Evolutionary conservation across 176 grass and related monocot genomes (phyloP), one percentile per base, ranked within the genome.

Genomic region (Oropetium thomaeum): DNA sequence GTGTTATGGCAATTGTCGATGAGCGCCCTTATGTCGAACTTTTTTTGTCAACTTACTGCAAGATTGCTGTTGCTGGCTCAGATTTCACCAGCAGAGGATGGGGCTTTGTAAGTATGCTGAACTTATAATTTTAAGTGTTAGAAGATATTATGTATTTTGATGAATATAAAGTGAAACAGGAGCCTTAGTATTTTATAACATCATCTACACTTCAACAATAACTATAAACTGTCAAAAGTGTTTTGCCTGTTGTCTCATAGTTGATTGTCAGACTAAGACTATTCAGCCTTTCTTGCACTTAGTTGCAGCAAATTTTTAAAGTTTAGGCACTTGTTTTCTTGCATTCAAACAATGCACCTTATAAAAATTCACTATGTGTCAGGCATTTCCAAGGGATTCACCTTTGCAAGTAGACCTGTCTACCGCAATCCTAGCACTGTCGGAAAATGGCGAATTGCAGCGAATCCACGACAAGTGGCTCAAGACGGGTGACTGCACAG

Each of bases 391-490:
- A 70, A 94, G 83, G 85, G 91, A 93, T 20, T 94, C 95, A 7
- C 81, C 89, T 44, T 64, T 98, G 53, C 84, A 92, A 64, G 62
- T 92, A 59, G 96, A 94, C 65, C 41, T 98, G 63, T 98, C 96
- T 1, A 98, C 96, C 1, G 91, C 96, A 5, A 98, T 98, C 45
- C 79, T 98, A 28, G 45, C 76, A 22, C 62, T 98, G 22, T 94
- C 96, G 0, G 96, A 98, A 76, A 94, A 94, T 5, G 95, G 91
- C 11, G 91, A 98, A 1, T 87, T 98, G 51, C 96, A 98, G 75
- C 75, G 83, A 71, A 94, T 98, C 87, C 96, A 98, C 9, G 91
- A 94, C 69, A 98, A 92, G 64, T 98, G 91, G 89, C 87, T 98
- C 49, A 75, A 12, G 41, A 84, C 72, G 8, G 42, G 72, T 0